Evolutionary conservation across 345 rosid genomes (phyloP).

Genomic region (Viola odorata): DNA sequence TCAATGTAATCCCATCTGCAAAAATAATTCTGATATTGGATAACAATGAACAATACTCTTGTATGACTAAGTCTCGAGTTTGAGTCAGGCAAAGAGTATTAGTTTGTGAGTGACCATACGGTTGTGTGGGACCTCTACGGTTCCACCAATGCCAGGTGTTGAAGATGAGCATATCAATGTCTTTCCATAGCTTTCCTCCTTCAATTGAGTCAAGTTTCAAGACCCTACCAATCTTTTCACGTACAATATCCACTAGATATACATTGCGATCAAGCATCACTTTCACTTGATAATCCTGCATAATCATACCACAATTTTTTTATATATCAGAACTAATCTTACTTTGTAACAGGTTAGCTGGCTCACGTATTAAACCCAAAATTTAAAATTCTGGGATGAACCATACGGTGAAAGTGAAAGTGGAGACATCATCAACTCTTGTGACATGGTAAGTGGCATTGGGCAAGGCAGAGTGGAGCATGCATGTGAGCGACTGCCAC

Average conservation of each 20-base stretch:
- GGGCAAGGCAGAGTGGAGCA: slow-evolving; percentile 57
- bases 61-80: background rate
- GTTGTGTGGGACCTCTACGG: slow-evolving; percentile 49
- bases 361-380: too few species aligned
- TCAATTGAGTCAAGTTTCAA: slow-evolving; percentile 49
- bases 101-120: slow-evolving; percentile 20
- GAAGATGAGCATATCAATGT: slow-evolving; percentile 47
- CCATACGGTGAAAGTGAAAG: slow-evolving; percentile 34
- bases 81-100: background rate
- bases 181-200: slow-evolving; percentile 51
- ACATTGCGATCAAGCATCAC: slow-evolving; percentile 33
- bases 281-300: slow-evolving; percentile 42
- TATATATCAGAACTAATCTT: background rate
- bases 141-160: slow-evolving; percentile 78
- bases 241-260: slow-evolving; percentile 46
- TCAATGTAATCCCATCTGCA: slow-evolving; percentile 56
- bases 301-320: background rate
- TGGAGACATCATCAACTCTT: slow-evolving; percentile 29
- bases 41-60: background rate
- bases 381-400: too few species aligned
- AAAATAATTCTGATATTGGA: background rate
- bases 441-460: slow-evolving; percentile 27
- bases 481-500: slow-evolving; percentile 73
- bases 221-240: slow-evolving; percentile 41
- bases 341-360: background rate